Conservation (phyloP, 1,284 basidiomycete genomes). For the Dichomitus squalens region DNA sequence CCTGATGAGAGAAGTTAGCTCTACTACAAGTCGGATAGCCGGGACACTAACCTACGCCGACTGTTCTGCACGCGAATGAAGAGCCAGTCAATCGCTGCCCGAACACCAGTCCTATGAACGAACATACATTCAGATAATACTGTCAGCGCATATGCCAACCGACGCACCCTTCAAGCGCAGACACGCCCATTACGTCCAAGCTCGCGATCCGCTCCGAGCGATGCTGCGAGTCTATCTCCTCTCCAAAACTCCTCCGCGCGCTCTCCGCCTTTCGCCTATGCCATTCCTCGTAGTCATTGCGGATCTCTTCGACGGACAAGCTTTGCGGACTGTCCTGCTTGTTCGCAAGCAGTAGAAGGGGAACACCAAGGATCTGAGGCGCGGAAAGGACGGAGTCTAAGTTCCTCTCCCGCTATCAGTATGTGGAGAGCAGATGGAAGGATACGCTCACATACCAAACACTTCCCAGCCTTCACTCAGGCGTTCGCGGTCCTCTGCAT, state of each 20-base stretch:
- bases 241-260: slow-evolving; percentile 54
- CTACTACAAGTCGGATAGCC: not conserved
- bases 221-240: slow-evolving; percentile 51
- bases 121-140: not conserved
- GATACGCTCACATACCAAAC: slow-evolving; percentile 66
- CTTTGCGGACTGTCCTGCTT: slow-evolving; percentile 86
- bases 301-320: slow-evolving; percentile 85
- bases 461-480: slow-evolving; percentile 93
- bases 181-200: slow-evolving; percentile 89
- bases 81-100: slow-evolving; percentile 90
- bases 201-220: slow-evolving; percentile 76
- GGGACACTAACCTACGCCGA: slow-evolving; percentile 38
- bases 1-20: too few relatives aligned
- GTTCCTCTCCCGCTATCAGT: slow-evolving; percentile 32
- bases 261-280: slow-evolving; percentile 74
- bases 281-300: slow-evolving; percentile 90
- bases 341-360: slow-evolving; percentile 87
- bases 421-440: not conserved
- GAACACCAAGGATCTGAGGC: slow-evolving; percentile 85
- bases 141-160: not conserved
- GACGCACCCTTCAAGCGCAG: slow-evolving; percentile 85
- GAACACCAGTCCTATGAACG: slow-evolving; percentile 75
- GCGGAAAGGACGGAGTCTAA: slow-evolving; percentile 79
- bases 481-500: slow-evolving; percentile 85
- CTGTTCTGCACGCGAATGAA: slow-evolving; percentile 93